These are phyloP conservation scores for Orbilia ellipsospora DNA, from an alignment of 2,329 filamentous ascomycete species.

Conservation along the genomic window DNA sequence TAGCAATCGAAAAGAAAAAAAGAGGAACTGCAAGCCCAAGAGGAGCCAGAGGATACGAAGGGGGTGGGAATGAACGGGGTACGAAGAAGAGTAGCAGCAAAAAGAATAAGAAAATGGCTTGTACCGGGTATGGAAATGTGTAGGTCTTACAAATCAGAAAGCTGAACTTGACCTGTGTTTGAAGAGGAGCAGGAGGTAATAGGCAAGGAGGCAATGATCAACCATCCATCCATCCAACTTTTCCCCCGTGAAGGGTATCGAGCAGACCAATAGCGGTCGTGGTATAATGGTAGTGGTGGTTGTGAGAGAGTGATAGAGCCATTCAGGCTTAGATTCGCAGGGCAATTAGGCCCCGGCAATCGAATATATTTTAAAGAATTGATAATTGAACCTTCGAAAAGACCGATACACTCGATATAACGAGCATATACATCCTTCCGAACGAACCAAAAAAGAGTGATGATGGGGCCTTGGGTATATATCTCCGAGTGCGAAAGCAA, in stretches of 20 bases:
- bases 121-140: neutral
- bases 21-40: constrained; percentile 2
- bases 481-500: neutral
- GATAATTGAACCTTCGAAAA: no score
- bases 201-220: constrained; percentile 49
- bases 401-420: no score
- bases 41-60: constrained; percentile 15
- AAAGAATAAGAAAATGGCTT: no score
- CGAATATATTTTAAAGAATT: no score
- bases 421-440: no score
- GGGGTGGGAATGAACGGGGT: constrained; percentile 14
- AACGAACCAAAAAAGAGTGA: no score
- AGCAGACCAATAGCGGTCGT: neutral
- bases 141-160: constrained; percentile 45
- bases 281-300: neutral
- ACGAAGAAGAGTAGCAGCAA: neutral
- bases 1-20: constrained; percentile 43
- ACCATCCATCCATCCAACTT: constrained; percentile 8
- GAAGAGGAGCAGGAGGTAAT: neutral
- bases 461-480: no score
- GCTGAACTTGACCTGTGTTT: constrained; percentile 23
- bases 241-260: constrained; percentile 13
- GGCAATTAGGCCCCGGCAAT: no score
- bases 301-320: neutral
- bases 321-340: no score